These are phyloP conservation scores for Phytophthora podocarpi DNA, from an alignment of 352 stramenopile genomes.

Conservation along the genomic window DNA sequence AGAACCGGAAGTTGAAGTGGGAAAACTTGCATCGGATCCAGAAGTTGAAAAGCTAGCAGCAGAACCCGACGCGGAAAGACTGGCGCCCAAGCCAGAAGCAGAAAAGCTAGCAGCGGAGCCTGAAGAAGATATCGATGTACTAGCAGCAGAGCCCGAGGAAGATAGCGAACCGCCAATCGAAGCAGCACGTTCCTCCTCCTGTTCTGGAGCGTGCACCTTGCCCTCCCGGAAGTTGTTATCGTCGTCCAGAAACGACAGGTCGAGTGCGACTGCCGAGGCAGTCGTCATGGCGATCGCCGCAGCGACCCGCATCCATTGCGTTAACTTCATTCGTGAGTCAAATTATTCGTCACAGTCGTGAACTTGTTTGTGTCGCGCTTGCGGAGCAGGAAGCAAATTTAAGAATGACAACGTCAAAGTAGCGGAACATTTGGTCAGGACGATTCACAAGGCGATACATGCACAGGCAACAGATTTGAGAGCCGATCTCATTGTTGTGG, in stretches of 20 bases:
- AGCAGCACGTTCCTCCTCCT: conserved; percentile 22
- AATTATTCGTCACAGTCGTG: neutral
- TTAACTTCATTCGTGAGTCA: conserved; percentile 18
- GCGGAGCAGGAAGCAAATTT: conserved; percentile 1
- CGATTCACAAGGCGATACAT: neutral
- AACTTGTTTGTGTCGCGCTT: conserved; percentile 2
- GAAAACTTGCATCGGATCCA: too few species aligned
- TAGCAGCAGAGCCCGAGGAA: too few species aligned
- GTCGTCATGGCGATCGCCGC: conserved; percentile 16
- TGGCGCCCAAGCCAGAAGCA: neutral
- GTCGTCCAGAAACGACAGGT: conserved; percentile 26
- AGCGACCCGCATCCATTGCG: conserved; percentile 13
- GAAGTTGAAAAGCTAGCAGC: neutral
- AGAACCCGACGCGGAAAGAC: neutral
- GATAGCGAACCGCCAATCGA: neutral
- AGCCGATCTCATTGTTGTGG: conserved; percentile 9
- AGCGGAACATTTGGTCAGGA: neutral
- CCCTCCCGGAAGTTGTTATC: conserved; percentile 10
- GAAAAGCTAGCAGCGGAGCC: neutral
- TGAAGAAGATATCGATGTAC: too few species aligned
- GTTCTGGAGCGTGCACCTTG: conserved; percentile 7
- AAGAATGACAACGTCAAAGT: conserved; percentile 15
- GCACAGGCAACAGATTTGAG: conserved; percentile 14
- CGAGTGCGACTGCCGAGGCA: conserved; percentile 6
- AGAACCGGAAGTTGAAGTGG: neutral